Percentiles rank a stretch among this genome's conserved stretches.
These are phyloP conservation scores for Esteya vermicola DNA, from an alignment of 2,329 filamentous ascomycete genomes.

Conservation along the genomic window DNA sequence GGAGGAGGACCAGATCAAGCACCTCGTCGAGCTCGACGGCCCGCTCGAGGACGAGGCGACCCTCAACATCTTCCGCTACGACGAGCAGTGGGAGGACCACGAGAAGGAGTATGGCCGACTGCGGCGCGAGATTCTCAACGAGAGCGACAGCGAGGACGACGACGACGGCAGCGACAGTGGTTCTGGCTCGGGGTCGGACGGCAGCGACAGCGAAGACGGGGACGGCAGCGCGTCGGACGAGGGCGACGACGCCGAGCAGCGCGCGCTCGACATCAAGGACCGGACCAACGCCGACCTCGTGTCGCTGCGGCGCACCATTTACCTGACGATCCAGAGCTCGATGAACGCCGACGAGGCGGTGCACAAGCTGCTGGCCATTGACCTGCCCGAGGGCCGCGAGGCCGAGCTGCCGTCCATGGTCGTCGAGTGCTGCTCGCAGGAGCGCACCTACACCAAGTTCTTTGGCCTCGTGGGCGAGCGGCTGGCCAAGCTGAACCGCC, in stretches of 20 bases:
- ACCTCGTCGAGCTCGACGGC: conserved; percentile 69
- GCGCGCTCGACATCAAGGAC: conserved; percentile 90
- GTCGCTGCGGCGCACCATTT: conserved; percentile 85
- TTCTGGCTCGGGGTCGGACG: not conserved
- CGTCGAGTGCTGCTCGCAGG: conserved; percentile 90
- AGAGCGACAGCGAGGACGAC: conserved; percentile 63
- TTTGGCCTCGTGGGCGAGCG: conserved; percentile 89
- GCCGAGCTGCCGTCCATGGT: conserved; percentile 91
- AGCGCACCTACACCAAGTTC: conserved; percentile 95
- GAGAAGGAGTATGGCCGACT: conserved; percentile 82
- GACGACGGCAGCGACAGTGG: conserved; percentile 32
- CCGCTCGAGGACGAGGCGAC: conserved; percentile 74
- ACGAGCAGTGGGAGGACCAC: conserved; percentile 77
- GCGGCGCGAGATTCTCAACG: conserved; percentile 86
- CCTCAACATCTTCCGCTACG: conserved; percentile 92
- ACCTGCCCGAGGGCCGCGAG: conserved; percentile 74
- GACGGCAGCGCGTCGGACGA: conserved; percentile 18
- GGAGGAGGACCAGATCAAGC: conserved; percentile 96
- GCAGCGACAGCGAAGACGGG: too few species aligned
- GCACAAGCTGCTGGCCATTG: conserved; percentile 93
- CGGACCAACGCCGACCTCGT: conserved; percentile 93
- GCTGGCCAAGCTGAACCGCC: conserved; percentile 87
- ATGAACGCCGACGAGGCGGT: conserved; percentile 93
- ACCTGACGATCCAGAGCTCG: conserved; percentile 93
- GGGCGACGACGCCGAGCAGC: conserved; percentile 61